Percentiles rank a stretch among this genome's conserved stretches.
Conservation (phyloP, 257 asterid species). For the Galeopsis tetrahit region DNA sequence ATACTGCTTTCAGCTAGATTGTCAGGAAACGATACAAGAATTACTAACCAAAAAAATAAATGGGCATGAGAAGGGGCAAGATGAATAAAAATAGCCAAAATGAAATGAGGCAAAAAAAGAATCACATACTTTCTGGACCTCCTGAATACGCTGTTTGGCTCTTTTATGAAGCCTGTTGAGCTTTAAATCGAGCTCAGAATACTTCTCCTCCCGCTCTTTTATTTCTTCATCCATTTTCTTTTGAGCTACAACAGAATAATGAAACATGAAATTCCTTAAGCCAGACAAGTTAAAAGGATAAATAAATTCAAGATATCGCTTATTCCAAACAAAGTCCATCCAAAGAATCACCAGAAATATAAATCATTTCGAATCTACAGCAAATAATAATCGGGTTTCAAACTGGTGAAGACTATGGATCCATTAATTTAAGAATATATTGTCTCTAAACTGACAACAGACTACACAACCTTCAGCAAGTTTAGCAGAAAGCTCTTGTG, state of each 20-base stretch:
- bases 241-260: constrained; percentile 66
- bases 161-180: constrained; percentile 97
- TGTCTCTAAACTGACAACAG: constrained; percentile 34
- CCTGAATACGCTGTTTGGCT: constrained; percentile 99
- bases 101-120: constrained; percentile 13
- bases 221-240: constrained; percentile 90
- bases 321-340: constrained; percentile 17
- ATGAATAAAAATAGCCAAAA: constrained; percentile 11
- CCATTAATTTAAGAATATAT: constrained; percentile 16
- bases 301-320: constrained; percentile 26
- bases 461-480: constrained; percentile 87
- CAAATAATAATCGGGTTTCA: constrained; percentile 21
- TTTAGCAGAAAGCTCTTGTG: constrained; percentile 72
- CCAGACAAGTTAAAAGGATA: constrained; percentile 26
- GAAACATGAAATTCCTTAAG: constrained; percentile 45
- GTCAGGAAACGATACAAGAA: constrained; percentile 8
- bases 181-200: constrained; percentile 87
- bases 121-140: constrained; percentile 85
- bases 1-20: constrained; percentile 10
- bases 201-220: constrained; percentile 88
- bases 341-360: constrained; percentile 7
- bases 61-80: background rate
- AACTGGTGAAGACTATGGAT: constrained; percentile 10
- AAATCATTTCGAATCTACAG: constrained; percentile 8
- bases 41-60: background rate